Evolutionary conservation across 2,329 filamentous ascomycete genomes (phyloP).

Genomic region (Anisogramma anomala): DNA sequence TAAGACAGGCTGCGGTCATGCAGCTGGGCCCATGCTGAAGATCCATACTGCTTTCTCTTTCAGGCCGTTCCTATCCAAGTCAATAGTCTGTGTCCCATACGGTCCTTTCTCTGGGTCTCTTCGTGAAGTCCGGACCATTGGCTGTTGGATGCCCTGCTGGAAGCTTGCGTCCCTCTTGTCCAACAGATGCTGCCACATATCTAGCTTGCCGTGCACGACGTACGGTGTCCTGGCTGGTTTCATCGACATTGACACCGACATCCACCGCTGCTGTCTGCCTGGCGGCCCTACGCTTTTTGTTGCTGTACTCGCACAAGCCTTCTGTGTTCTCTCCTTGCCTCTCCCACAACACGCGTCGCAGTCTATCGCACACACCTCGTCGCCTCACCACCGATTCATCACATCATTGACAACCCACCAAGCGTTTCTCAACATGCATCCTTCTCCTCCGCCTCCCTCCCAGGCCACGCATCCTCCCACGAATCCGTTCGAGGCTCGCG

Average conservation of each 20-base stretch:
- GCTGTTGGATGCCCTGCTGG: neutral
- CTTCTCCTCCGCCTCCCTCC: neutral
- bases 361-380: no score
- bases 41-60: neutral
- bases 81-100: conserved; percentile 5
- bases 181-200: neutral
- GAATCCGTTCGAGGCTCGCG: conserved; percentile 12
- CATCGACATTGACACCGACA: neutral
- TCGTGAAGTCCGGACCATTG: neutral
- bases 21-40: neutral
- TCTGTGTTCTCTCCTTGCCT: no score
- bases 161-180: neutral
- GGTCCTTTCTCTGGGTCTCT: neutral
- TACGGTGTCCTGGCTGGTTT: no score
- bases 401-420: neutral
- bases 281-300: neutral
- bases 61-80: neutral
- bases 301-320: neutral
- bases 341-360: no score
- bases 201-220: no score
- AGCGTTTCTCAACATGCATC: conserved; percentile 1
- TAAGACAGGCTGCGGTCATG: neutral
- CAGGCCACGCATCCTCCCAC: neutral
- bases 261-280: neutral
- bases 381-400: no score